Base-by-base conservation (phyloP, 768 basidiomycete genomes). In the Podaxis sp. region DNA sequence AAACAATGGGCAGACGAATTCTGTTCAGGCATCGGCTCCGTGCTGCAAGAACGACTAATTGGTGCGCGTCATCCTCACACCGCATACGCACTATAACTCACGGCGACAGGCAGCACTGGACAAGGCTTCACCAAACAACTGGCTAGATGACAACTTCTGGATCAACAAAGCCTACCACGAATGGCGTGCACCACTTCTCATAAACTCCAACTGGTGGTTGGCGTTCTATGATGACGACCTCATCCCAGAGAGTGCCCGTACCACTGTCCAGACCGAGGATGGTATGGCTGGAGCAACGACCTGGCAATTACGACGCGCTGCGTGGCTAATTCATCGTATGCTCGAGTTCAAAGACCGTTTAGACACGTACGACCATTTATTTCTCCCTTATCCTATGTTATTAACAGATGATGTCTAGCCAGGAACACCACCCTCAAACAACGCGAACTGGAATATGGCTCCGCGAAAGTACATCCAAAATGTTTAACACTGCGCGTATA, bases 121-220 rank as follows among this genome's bases (percentile, higher is more conserved):
- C 76, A 86, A 81, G 67, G 76, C 80, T 1, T 95, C 95, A 6
- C 93, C 94, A 0, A 79, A 88, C 72, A 97, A 96, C 71, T 99
- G 96, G 96, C 83, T 99, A 11, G 86, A 96, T 66, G 95, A 98
- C 72, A 94, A 92, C 61, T 88, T 96, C 67, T 98, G 96, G 96
- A 76, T 86, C 63, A 86, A 89, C 68, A 89, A 90, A 68, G 87
- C 93, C 1, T 99, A 99, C 73, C 87, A 91, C 54, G 89, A 92
- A 75, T 93, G 89, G 87, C 84, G 96, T 36, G 84, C 85, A 0
- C 95, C 96, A 0, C 77, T 99, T 11, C 79, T 92, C 60, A 76
- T 99, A 67, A 90, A 98, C 73, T 96, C 95, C 2, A 98, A 97
- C 70, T 98, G 95, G 95, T 98, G 96, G 96, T 79, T 97, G 24